Conservation (phyloP, 2,329 filamentous ascomycete genomes). For the Sarocladium brachiariae region DNA sequence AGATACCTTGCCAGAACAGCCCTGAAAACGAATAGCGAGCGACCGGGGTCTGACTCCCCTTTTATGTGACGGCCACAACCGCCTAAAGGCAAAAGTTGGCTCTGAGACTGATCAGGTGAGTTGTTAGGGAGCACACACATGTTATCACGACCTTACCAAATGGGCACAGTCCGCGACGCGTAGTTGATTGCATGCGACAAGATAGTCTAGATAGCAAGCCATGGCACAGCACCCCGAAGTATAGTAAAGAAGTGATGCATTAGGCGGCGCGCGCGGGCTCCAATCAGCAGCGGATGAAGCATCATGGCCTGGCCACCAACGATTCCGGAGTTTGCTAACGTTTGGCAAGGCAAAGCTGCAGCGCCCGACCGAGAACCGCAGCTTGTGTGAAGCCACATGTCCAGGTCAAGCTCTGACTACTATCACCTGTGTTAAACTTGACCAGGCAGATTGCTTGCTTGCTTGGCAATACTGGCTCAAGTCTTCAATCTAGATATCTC, state of each 20-base stretch:
- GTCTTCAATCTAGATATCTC: neutral
- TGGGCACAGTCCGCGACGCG: too few species aligned
- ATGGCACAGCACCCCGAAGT: neutral
- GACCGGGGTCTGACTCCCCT: neutral
- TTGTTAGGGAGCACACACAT: too few species aligned
- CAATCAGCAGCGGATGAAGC: neutral
- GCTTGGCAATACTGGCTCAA: neutral
- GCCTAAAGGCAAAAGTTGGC: neutral
- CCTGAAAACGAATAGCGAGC: neutral
- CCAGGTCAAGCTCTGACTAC: too few species aligned
- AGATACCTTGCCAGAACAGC: neutral
- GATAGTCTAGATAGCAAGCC: too few species aligned
- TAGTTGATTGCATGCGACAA: too few species aligned
- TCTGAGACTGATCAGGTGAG: too few species aligned
- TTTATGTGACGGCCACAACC: neutral
- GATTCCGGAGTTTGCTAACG: too few species aligned
- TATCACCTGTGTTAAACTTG: too few species aligned
- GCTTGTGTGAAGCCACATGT: too few species aligned
- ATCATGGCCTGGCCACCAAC: neutral
- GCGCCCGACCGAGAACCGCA: too few species aligned
- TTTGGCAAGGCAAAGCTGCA: too few species aligned
- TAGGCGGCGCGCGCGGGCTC: slow-evolving; percentile 1
- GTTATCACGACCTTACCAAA: too few species aligned
- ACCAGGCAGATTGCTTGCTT: neutral
- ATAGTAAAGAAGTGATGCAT: slow-evolving; percentile 4